Evolutionary conservation across 331 rosid genomes (phyloP), one percentile per base, ranked within the genome.

Genomic region (Malus hybrid): DNA sequence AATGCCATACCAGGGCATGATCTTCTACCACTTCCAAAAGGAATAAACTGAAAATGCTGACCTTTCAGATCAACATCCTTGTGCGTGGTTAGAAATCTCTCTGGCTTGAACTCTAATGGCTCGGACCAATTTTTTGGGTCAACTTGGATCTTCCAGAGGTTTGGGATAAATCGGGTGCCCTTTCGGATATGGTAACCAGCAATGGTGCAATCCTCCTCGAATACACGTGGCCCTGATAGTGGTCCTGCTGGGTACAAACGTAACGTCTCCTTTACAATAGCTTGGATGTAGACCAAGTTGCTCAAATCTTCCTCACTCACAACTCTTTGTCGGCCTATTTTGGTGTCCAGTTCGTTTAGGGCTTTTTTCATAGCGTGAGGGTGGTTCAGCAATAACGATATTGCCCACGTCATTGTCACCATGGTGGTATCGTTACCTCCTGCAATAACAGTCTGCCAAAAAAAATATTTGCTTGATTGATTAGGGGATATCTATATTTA

Each of bases 71-170:
- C 79, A 4, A 74, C 72, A 20, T 60, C 76, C 58, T 14, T 80
- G 48, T 79, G 63, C 0, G 75, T 72, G 68, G 66, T 72, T 1
- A 82, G 42, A 46, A 87, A 87, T 53, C 90, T 79, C 70, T 87
- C 88, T 0, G 88, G 92, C 2, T 16, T 67, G 29, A 90, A 90
- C 26, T 60, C 66, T 1, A 32, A 26, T 0, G 93, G 91, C 29
- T 80, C 34, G 0, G 63, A 5, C 84, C 87, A 86, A 0, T 82
- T 29, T 0, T 3, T 14, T 0, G 87, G 86, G 12, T 90, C 90
- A 0, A 72, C 20, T 5, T 88, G 93, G 8, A 88, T 12, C 74
- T 85, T 90, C 22, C 83, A 75, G 2, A 82, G 3, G 63, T 90
- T 88, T 0, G 84, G 80, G 24, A 86, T 13, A 0, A 90, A 62